phyloP scores from a whole-genome alignment of 495 filamentous ascomycete species.

The Daldinia grandis region DNA sequence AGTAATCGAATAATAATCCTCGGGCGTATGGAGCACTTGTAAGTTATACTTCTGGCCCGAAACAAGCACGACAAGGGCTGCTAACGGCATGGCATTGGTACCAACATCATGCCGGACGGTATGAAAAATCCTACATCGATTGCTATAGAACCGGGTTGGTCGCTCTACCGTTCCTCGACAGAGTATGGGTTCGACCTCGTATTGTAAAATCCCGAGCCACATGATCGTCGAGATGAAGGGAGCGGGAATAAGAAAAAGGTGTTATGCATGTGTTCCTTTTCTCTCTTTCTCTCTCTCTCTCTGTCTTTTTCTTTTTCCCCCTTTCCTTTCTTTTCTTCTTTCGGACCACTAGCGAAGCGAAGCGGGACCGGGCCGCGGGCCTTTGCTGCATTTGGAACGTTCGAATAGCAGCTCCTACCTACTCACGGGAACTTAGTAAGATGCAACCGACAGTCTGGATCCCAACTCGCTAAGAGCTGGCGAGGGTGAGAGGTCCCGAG shows the following conservation, averaged over 20 bases:
- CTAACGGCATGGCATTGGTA: not conserved
- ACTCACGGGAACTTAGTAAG: constrained; percentile 15
- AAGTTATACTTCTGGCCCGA: constrained; percentile 1
- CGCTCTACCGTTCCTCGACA: constrained; percentile 10
- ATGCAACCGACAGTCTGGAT: constrained; percentile 40
- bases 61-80: not conserved
- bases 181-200: constrained; percentile 18
- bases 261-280: not conserved
- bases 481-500: constrained; percentile 24
- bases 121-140: constrained; percentile 8
- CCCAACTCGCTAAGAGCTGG: constrained; percentile 10
- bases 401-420: not conserved
- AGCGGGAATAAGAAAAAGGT: constrained; percentile 5
- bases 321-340: not conserved
- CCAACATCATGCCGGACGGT: not conserved
- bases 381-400: constrained; percentile 11
- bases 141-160: not conserved
- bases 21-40: not conserved
- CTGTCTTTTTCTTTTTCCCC: constrained; percentile 1
- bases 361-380: constrained; percentile 24
- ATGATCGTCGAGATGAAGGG: constrained; percentile 9
- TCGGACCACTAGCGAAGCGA: constrained; percentile 11
- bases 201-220: constrained; percentile 20
- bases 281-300: too few relatives aligned
- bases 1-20: constrained; percentile 20